A percentile compares a stretch with the other conserved stretches of the same genome.
Evolutionary conservation across 2,329 filamentous ascomycete species (phyloP).

Genomic region (Trichoderma endophyticum): DNA sequence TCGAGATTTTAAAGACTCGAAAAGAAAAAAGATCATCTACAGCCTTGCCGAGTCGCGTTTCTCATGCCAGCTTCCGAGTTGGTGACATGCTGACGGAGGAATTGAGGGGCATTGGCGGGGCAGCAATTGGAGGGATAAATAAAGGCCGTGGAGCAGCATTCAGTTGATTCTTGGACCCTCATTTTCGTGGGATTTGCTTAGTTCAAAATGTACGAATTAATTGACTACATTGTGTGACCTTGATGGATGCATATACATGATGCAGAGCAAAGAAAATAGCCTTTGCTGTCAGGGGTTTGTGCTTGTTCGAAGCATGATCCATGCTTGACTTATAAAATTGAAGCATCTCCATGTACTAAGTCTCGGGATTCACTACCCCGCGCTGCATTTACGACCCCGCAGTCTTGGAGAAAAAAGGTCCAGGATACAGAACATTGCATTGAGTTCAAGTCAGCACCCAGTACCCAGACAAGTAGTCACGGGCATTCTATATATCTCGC

Average conservation of each 20-base stretch:
- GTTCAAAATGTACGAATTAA: neutral
- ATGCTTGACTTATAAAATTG: neutral
- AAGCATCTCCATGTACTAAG: neutral
- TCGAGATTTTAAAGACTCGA: neutral
- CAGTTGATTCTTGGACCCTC: neutral
- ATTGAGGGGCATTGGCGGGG: constrained; percentile 35
- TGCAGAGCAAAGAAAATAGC: neutral
- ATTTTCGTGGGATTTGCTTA: neutral
- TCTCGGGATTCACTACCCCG: constrained; percentile 11
- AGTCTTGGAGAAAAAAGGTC: neutral
- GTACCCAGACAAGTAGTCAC: neutral
- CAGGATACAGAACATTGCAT: neutral
- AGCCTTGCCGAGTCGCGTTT: constrained; percentile 7
- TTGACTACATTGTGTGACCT: neutral
- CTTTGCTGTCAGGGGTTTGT: neutral
- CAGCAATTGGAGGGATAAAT: constrained; percentile 31
- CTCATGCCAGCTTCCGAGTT: neutral
- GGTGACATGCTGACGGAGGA: constrained; percentile 30
- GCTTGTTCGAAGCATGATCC: neutral
- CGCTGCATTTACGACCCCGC: constrained; percentile 2
- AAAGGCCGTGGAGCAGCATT: constrained; percentile 3
- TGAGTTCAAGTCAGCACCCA: neutral
- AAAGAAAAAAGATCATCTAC: neutral
- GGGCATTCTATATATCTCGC: neutral
- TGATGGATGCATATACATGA: neutral